phyloP scores from a whole-genome alignment of 228 moss, liverwort and hornwort species.

The Sphagnum fallax region DNA sequence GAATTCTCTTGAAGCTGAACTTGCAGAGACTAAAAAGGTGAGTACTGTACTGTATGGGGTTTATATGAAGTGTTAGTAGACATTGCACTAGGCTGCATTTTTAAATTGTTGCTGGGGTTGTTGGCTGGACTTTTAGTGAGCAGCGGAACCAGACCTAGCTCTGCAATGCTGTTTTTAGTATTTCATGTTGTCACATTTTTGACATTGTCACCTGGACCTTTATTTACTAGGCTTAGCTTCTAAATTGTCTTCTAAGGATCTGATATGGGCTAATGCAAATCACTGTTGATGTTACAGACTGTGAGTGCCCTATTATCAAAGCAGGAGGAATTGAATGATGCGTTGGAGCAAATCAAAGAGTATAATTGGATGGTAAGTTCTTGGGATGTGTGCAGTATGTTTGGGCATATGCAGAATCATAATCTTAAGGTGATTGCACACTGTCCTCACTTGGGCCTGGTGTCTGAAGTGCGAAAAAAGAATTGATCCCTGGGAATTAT shows the following conservation, averaged over 20 bases:
- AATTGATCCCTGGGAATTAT: too few relatives aligned
- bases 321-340: constrained; percentile 30
- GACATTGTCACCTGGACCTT: too few relatives aligned
- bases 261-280: too few relatives aligned
- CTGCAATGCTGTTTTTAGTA: not conserved
- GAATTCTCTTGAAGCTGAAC: constrained; percentile 32
- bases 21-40: constrained; percentile 49
- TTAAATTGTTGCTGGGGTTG: not conserved
- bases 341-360: constrained; percentile 30
- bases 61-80: not conserved
- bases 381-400: not conserved
- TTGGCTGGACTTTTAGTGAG: not conserved
- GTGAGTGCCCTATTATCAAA: constrained; percentile 32
- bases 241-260: too few relatives aligned
- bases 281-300: constrained; percentile 10
- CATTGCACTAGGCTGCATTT: not conserved
- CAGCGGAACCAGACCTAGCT: not conserved
- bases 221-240: too few relatives aligned
- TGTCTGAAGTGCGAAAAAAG: too few relatives aligned
- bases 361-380: constrained; percentile 31
- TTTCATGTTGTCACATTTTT: not conserved
- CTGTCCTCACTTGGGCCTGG: too few relatives aligned
- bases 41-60: not conserved
- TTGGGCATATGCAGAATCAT: not conserved
- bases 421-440: not conserved